Conservation (phyloP, 225 moss, liverwort and hornwort genomes). For the Ulota crispa region DNA sequence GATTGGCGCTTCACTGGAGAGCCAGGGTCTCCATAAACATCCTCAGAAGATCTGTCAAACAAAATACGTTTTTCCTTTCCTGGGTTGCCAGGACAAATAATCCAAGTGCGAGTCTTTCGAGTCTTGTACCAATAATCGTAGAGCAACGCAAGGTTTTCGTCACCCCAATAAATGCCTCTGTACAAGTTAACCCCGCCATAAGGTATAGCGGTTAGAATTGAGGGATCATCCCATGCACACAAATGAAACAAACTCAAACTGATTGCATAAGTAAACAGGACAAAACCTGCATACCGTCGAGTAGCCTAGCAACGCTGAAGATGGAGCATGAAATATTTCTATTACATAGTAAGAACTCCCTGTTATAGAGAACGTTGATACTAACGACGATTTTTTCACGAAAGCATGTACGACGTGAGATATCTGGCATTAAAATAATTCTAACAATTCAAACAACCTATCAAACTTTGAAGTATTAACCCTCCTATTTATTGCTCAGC, state of each 20-base stretch:
- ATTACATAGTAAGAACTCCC: neutral
- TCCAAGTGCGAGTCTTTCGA: constrained; percentile 81
- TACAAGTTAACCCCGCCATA: constrained; percentile 13
- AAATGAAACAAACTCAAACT: constrained; percentile 1
- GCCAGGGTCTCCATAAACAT: constrained; percentile 93
- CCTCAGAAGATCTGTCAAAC: constrained; percentile 91
- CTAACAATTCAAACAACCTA: constrained; percentile 3
- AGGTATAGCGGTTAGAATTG: constrained; percentile 2
- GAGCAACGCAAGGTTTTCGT: constrained; percentile 77
- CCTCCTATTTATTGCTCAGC: neutral
- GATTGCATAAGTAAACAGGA: neutral
- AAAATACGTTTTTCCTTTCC: constrained; percentile 54
- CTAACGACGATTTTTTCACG: neutral
- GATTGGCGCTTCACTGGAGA: constrained; percentile 77
- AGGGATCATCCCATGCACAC: neutral
- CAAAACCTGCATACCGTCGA: neutral
- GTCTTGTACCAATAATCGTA: constrained; percentile 96
- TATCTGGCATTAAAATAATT: neutral
- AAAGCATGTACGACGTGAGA: neutral
- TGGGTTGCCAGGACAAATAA: constrained; percentile 66
- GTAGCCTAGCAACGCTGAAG: neutral
- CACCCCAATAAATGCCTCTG: constrained; percentile 85
- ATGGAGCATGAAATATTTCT: neutral
- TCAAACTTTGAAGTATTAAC: neutral
- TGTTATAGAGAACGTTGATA: neutral